Evolutionary conservation across 495 filamentous ascomycete species (phyloP), one percentile per base, ranked within the genome.

Genomic region (Podospora didyma): DNA sequence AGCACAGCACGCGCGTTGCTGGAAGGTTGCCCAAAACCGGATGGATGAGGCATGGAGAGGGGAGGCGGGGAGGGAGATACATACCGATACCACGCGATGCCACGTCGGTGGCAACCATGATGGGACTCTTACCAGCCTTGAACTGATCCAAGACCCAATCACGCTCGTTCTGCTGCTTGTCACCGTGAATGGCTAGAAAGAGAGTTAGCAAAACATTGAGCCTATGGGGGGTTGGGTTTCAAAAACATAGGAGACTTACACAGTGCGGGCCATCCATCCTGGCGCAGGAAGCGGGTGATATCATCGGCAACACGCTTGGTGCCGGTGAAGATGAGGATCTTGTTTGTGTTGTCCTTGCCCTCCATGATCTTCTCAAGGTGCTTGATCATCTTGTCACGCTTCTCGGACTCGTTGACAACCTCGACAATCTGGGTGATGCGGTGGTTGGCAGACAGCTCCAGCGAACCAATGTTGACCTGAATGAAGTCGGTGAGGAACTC

Each of bases 81-180:
- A 96, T 97, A 98, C 94, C 94, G 81, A 98, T 98, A 85, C 94
- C 94, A 82, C 94, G 89, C 57, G 95, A 96, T 68, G 94, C 94
- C 64, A 98, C 94, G 77, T 98, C 94, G 50, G 94, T 98, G 68
- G 94, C 94, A 72, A 98, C 94, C 81, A 98, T 95, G 72, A 98
- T 89, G 45, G 92, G 92, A 67, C 88, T 90, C 73, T 88, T 85
- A 76, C 94, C 92, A 62, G 90, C 91, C 86, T 97, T 98, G 83
- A 98, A 98, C 73, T 98, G 94, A 70, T 97, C 96, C 71, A 98
- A 79, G 64, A 98, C 94, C 94, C 94, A 98, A 78, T 98, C 94
- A 78, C 94, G 92, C 76, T 98, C 94, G 70, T 97, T 95, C 71
- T 98, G 94, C 67, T 96, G 92, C 79, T 98, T 98, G 82, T 98